phyloP scores from a whole-genome alignment of 1,139 yeast species.

The Kurtzmaniella quercitrusa region DNA sequence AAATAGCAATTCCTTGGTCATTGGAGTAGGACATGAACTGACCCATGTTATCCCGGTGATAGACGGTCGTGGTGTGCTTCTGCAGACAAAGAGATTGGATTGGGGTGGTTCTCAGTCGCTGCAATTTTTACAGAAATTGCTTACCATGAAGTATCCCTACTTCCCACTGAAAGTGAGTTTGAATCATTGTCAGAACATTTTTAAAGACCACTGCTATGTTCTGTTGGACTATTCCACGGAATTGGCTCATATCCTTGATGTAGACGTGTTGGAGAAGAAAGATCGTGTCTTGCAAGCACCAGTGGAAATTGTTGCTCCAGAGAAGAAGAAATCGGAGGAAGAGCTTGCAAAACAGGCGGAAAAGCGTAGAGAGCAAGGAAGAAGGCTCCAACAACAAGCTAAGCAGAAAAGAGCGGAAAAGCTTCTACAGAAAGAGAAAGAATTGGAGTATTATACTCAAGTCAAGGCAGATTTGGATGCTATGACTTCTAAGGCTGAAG shows the following conservation, averaged over 20 bases:
- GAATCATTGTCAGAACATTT: conserved; percentile 61
- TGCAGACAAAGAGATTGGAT: conserved; percentile 75
- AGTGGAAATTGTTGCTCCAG: conserved; percentile 47
- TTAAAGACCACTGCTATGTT: conserved; percentile 76
- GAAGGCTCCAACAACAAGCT: conserved; percentile 89
- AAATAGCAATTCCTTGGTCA: conserved; percentile 56
- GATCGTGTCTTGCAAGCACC: conserved; percentile 86
- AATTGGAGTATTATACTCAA: conserved; percentile 63
- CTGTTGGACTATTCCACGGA: conserved; percentile 67
- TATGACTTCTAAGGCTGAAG: conserved; percentile 37
- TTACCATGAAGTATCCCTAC: conserved; percentile 84
- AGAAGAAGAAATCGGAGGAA: conserved; percentile 77
- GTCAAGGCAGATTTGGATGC: conserved; percentile 51
- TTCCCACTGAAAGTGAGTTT: conserved; percentile 72
- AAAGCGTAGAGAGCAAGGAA: conserved; percentile 80
- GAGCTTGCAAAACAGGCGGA: conserved; percentile 75
- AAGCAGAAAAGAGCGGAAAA: conserved; percentile 79
- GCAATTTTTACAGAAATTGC: conserved; percentile 56
- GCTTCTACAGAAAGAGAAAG: conserved; percentile 74
- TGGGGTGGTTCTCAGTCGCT: conserved; percentile 87
- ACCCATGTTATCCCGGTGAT: conserved; percentile 82
- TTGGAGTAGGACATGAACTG: conserved; percentile 79
- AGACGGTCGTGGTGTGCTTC: conserved; percentile 58
- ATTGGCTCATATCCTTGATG: conserved; percentile 49
- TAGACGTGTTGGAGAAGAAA: conserved; percentile 58